phyloP scores from a whole-genome alignment of 176 grass and related monocot species.

The Cenchrus purpureus region DNA sequence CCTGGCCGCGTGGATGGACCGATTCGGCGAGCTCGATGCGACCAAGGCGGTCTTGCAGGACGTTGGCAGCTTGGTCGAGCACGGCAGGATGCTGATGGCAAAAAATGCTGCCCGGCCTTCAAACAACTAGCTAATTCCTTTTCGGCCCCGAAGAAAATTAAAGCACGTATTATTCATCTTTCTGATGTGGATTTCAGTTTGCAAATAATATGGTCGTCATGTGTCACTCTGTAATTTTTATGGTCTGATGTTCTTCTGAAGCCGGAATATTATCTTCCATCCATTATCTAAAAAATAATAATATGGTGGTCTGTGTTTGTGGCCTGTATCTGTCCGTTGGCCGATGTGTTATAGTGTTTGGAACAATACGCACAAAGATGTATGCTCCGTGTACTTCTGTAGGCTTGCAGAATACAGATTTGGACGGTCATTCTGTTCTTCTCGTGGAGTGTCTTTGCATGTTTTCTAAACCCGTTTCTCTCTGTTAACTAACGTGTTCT shows the following conservation, averaged over 20 bases:
- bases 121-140: not conserved
- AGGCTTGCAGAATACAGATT: too few relatives aligned
- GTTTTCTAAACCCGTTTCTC: not conserved
- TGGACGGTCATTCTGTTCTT: not conserved
- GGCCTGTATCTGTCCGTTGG: not conserved
- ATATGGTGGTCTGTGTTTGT: not conserved
- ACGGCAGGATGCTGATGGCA: not conserved
- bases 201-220: too few relatives aligned
- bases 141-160: too few relatives aligned
- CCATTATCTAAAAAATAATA: not conserved
- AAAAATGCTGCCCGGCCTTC: not conserved
- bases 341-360: not conserved
- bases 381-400: too few relatives aligned
- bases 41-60: constrained; percentile 45
- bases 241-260: too few relatives aligned
- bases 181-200: not conserved
- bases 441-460: not conserved
- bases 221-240: too few relatives aligned
- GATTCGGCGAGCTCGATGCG: constrained; percentile 32
- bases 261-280: too few relatives aligned
- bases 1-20: constrained; percentile 47
- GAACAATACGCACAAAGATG: not conserved
- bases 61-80: not conserved
- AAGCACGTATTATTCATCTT: not conserved
- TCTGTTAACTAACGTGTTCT: not conserved